Evolutionary conservation across 768 basidiomycete species (phyloP), one percentile per base, ranked within the genome.

Genomic region (Pholiota microspora): DNA sequence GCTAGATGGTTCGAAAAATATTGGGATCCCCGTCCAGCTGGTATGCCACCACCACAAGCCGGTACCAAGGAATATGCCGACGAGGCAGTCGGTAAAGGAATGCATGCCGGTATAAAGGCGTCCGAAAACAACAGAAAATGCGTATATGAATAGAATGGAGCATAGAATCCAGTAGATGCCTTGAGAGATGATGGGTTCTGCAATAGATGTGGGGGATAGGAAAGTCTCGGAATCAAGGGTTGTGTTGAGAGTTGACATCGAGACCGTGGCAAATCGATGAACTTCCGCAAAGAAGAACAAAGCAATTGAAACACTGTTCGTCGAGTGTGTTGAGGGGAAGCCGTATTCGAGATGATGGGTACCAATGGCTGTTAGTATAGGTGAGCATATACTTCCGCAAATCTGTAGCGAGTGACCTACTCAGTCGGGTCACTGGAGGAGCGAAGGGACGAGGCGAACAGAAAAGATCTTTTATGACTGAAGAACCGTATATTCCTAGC

Each of bases 321-420:
- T 92, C 1, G 92, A 90, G 64, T 99, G 96, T 0, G 95, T 97
- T 0, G 94, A 96, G 0, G 94, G 95, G 65, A 98, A 96, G 21
- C 96, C 96, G 61, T 96, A 96, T 72, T 96, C 94, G 2, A 92
- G 78, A 60, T 93, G 90, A 63, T 92, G 89, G 1, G 74, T 80
- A 12, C 89, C 87, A 49, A 92, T 85, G 4, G 86, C 89, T 92
- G 59, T 32, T 29, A 10, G 28, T 29, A n/a, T 34, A 13, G 7
- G 9, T 53, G 24, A 27, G 23, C 25, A 25, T 25, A 50, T 42
- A 18, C 49, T 16, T 4, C 27, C 18, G 24, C 35, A 40, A 16
- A 51, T 18, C 12, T 31, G 31, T 51, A 29, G 40, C 3, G 10
- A 29, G 40, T 4, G 10, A 62, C 88, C 61, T 62, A 95, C 94